Evolutionary conservation across 2,329 filamentous ascomycete species (phyloP).

Genomic region (Pseudogymnoascus pannorum): DNA sequence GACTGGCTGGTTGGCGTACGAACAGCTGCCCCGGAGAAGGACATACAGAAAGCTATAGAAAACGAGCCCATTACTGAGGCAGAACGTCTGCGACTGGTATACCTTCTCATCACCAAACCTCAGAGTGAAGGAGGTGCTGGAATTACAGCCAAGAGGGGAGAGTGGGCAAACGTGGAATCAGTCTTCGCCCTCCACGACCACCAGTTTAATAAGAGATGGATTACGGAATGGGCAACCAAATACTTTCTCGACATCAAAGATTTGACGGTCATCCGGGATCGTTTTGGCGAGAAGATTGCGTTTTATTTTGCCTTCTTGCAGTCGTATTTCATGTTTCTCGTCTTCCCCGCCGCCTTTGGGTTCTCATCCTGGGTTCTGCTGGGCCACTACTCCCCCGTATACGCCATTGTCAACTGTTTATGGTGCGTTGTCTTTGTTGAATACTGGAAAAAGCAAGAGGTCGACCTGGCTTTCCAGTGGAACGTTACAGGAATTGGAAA

Average conservation of each 20-base stretch:
- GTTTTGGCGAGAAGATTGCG: conserved; percentile 76
- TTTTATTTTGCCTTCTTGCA: conserved; percentile 96
- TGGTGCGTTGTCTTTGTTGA: conserved; percentile 89
- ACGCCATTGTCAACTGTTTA: conserved; percentile 69
- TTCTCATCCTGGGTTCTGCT: conserved; percentile 73
- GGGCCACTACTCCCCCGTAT: conserved; percentile 75
- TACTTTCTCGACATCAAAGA: conserved; percentile 59
- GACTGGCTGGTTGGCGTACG: conserved; percentile 92
- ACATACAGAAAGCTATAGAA: conserved; percentile 60
- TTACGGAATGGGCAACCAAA: conserved; percentile 67
- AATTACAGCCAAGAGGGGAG: conserved; percentile 59
- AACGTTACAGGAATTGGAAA: conserved; percentile 75
- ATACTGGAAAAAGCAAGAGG: conserved; percentile 91
- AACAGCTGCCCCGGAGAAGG: conserved; percentile 64
- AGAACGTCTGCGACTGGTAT: conserved; percentile 80
- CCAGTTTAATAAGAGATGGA: conserved; percentile 65
- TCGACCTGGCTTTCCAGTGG: conserved; percentile 81
- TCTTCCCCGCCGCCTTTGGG: conserved; percentile 76
- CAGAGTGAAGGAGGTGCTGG: conserved; percentile 71
- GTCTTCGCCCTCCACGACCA: conserved; percentile 77
- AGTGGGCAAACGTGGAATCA: conserved; percentile 66
- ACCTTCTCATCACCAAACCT: conserved; percentile 72
- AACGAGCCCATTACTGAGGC: conserved; percentile 77
- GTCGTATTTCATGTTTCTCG: conserved; percentile 77
- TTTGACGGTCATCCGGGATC: conserved; percentile 66